Percentiles rank a stretch among this genome's conserved stretches.
Conservation (phyloP, 179 eudicot genomes). For the Carnegiea gigantea region DNA sequence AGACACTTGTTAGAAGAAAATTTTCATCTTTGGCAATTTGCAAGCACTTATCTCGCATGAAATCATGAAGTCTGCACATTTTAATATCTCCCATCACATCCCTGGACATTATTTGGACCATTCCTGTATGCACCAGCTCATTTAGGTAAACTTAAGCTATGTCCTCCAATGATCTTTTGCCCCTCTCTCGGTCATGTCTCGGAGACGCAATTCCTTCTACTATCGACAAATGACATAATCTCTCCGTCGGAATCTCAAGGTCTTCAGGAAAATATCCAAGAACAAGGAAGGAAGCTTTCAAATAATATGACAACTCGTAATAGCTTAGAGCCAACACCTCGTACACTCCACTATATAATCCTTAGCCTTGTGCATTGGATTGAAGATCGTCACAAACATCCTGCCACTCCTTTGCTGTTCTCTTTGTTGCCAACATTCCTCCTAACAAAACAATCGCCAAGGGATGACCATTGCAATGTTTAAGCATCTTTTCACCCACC, state of each 20-base stretch:
- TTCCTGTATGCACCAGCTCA: slow-evolving; percentile 29
- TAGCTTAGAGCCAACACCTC: too few species aligned
- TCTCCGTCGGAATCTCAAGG: slow-evolving; percentile 25
- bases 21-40: slow-evolving; percentile 20
- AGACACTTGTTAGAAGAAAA: slow-evolving; percentile 19
- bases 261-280: slow-evolving; percentile 36
- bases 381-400: too few species aligned
- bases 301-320: too few species aligned
- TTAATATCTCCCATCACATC: slow-evolving; percentile 17
- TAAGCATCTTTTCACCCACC: slow-evolving; percentile 35
- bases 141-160: slow-evolving; percentile 31
- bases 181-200: neutral
- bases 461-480: neutral
- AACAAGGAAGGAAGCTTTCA: slow-evolving; percentile 34
- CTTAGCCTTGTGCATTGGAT: too few species aligned
- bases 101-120: slow-evolving; percentile 31
- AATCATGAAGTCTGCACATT: slow-evolving; percentile 36
- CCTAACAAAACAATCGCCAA: too few species aligned
- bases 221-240: slow-evolving; percentile 35
- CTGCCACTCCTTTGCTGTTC: too few species aligned
- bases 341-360: too few species aligned
- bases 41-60: slow-evolving; percentile 38
- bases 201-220: slow-evolving; percentile 35
- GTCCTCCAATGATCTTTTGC: slow-evolving; percentile 29
- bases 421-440: too few species aligned